phyloP scores from a whole-genome alignment of 2,329 filamentous ascomycete genomes.

The Penicillium hesseltinei region DNA sequence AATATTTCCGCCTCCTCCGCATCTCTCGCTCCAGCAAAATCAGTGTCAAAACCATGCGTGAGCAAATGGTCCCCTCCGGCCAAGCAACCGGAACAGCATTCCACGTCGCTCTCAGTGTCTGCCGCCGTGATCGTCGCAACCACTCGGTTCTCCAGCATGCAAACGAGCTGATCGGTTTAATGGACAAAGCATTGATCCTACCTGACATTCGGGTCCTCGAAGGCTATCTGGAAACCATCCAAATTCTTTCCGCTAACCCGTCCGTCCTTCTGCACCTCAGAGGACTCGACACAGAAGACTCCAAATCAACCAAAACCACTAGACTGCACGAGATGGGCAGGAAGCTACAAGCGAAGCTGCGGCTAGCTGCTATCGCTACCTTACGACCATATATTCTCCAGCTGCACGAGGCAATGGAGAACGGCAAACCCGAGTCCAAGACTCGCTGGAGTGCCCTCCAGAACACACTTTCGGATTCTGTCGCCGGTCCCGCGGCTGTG shows the following conservation, averaged over 20 bases:
- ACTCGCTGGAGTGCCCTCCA: constrained; percentile 6
- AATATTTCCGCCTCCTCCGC: constrained; percentile 66
- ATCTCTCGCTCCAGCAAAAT: constrained; percentile 64
- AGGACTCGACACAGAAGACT: constrained; percentile 24
- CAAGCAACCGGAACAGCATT: constrained; percentile 57
- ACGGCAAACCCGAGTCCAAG: constrained; percentile 8
- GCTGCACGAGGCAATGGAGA: constrained; percentile 30
- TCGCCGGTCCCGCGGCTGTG: constrained; percentile 24
- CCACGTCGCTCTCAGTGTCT: constrained; percentile 70
- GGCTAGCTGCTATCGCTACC: constrained; percentile 20
- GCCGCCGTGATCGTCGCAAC: constrained; percentile 74
- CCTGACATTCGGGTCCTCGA: constrained; percentile 32
- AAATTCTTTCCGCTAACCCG: constrained; percentile 26
- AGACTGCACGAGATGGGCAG: constrained; percentile 27
- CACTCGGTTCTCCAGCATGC: constrained; percentile 65
- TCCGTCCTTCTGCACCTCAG: constrained; percentile 30
- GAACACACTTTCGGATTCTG: constrained; percentile 21
- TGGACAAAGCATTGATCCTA: constrained; percentile 44
- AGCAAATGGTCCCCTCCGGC: constrained; percentile 49
- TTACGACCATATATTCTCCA: constrained; percentile 30
- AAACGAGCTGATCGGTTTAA: constrained; percentile 62
- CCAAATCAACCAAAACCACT: neutral
- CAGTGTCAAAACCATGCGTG: constrained; percentile 58
- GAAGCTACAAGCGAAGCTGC: constrained; percentile 28
- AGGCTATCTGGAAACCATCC: constrained; percentile 31